Percentiles rank a stretch among this genome's conserved stretches.
Evolutionary conservation across 2,329 filamentous ascomycete species (phyloP).

Genomic region (Colletotrichum simmondsii): DNA sequence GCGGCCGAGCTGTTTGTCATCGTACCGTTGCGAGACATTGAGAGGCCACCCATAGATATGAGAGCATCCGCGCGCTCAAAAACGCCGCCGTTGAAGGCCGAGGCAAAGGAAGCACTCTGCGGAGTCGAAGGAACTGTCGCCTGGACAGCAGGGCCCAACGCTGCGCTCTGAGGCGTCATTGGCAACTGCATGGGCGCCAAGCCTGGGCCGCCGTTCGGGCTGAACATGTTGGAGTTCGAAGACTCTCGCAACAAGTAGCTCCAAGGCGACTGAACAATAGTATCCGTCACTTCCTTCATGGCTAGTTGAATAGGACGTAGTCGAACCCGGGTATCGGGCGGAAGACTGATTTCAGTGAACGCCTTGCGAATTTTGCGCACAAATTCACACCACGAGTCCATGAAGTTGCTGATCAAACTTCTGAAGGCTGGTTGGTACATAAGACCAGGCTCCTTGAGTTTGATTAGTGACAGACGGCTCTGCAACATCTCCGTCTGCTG

Average conservation of each 20-base stretch:
- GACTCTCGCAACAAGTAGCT: constrained; percentile 53
- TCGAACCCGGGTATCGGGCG: constrained; percentile 75
- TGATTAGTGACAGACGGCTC: constrained; percentile 79
- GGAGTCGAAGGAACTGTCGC: constrained; percentile 85
- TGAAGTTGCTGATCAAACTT: constrained; percentile 79
- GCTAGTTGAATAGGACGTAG: constrained; percentile 85
- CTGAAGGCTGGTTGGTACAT: constrained; percentile 72
- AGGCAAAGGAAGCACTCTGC: constrained; percentile 65
- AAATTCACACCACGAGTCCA: constrained; percentile 76
- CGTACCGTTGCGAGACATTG: constrained; percentile 64
- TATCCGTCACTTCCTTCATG: constrained; percentile 81
- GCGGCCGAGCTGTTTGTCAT: constrained; percentile 49
- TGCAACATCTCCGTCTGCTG: constrained; percentile 80
- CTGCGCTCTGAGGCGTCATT: constrained; percentile 89
- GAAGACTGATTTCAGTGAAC: constrained; percentile 62
- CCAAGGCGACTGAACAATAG: constrained; percentile 74
- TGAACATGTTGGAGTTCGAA: constrained; percentile 30
- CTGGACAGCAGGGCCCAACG: constrained; percentile 88
- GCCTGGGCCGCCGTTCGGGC: constrained; percentile 38
- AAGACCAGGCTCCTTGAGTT: constrained; percentile 84
- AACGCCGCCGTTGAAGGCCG: constrained; percentile 66
- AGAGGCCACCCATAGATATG: constrained; percentile 67
- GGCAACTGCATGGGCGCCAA: constrained; percentile 63
- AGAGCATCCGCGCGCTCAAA: constrained; percentile 70
- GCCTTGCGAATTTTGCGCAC: constrained; percentile 68